Evolutionary conservation across 1,139 yeast species (phyloP), one percentile per base, ranked within the genome.

Genomic region (Torulaspora pretoriensis): DNA sequence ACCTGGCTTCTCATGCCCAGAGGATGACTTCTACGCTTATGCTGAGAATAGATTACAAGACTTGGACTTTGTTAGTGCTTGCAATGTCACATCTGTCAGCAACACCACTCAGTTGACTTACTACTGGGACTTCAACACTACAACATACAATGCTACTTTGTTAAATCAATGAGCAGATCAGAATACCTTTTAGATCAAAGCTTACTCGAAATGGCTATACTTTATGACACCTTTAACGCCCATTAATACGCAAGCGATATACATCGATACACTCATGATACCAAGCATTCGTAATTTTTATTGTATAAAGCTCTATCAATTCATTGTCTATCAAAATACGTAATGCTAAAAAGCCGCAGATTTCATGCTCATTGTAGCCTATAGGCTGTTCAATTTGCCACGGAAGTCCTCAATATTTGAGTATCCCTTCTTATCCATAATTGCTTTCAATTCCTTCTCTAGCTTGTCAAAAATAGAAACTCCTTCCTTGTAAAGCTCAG

Each of bases 1-100:
- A 1, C 85, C 85, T 8, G 84, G 83, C 0, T 79, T 75, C 58
- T 72, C 81, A 6, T 78, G 83, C 64, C 64, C 70, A 38, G 60
- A 77, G 40, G 59, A 65, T 7, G 70, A 71, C 35, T 80, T 64
- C 51, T 54, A 60, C 45, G 54, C 60, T 2, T 64, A 68, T 40
- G 64, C 74, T 25, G 59, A 63, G 12, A 52, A 53, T 9, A 68
- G 70, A 54, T 53, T 72, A 47, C 56, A 57, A 4, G 68, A 63
- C 26, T 55, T 65, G 33, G 60, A 68, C 48, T 69, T 67, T 48
- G 51, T 52, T 23, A 54, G 65, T 30, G 69, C 69, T 27, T 75
- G 80, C 57, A 56, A 60, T 27, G 55, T 60, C 13, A 32, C 45
- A 43, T 47, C 46, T 4, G 48, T 31, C 42, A 56, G 48, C 42